phyloP scores from a whole-genome alignment of 192 early-diverging fungal species.

The Jimgerdemannia flammicorona region DNA sequence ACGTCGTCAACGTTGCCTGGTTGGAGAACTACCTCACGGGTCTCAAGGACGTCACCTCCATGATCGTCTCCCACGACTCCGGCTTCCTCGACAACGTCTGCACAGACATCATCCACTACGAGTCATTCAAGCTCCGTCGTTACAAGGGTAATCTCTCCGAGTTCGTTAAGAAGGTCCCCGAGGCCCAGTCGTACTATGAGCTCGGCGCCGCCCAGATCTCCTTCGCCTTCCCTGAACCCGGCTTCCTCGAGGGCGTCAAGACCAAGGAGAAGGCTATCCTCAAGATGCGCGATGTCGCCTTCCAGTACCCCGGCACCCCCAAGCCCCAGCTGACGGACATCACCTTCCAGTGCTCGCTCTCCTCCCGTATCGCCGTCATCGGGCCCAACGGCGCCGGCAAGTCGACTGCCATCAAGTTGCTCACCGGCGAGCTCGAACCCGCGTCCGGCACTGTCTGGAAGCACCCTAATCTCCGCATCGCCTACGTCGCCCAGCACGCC shows the following conservation, averaged over 20 bases:
- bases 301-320: conserved; percentile 62
- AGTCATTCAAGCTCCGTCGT: conserved; percentile 68
- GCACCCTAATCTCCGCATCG: conserved; percentile 82
- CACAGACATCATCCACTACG: conserved; percentile 84
- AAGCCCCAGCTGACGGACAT: conserved; percentile 61
- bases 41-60: conserved; percentile 71
- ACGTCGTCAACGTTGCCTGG: conserved; percentile 58
- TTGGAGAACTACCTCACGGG: conserved; percentile 69
- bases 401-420: conserved; percentile 67
- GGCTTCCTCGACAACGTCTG: conserved; percentile 77
- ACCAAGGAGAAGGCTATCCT: conserved; percentile 72
- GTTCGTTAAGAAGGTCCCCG: conserved; percentile 73
- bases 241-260: conserved; percentile 70
- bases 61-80: conserved; percentile 88
- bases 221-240: conserved; percentile 74
- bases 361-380: conserved; percentile 76
- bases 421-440: conserved; percentile 75
- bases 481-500: conserved; percentile 82
- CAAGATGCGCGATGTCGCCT: conserved; percentile 69
- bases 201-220: conserved; percentile 55
- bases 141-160: conserved; percentile 79
- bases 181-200: conserved; percentile 76
- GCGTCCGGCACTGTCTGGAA: conserved; percentile 71
- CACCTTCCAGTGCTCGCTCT: conserved; percentile 62
- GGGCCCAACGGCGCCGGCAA: conserved; percentile 79